Conservation (phyloP, 192 early-diverging fungal species). For the Haplosporangium gracile region DNA sequence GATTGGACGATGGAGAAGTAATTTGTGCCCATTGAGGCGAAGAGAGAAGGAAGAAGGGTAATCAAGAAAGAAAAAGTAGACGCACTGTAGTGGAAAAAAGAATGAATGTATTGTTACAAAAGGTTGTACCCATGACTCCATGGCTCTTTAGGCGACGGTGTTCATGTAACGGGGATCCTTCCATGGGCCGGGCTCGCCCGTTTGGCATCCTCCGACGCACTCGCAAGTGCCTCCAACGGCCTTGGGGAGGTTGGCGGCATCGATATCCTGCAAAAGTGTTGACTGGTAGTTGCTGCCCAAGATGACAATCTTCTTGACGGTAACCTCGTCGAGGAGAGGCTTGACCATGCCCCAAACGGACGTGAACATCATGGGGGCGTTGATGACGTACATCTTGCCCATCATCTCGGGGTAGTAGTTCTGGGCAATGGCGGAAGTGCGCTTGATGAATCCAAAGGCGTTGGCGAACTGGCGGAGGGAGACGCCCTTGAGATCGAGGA, state of each 20-base stretch:
- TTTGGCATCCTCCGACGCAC: constrained; percentile 61
- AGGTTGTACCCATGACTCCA: not conserved
- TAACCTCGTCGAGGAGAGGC: constrained; percentile 67
- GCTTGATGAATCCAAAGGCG: constrained; percentile 74
- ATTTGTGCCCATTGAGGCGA: not conserved
- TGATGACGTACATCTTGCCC: constrained; percentile 88
- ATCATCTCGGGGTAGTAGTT: constrained; percentile 89
- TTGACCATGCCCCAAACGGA: constrained; percentile 67
- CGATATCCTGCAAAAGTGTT: constrained; percentile 59
- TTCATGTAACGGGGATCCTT: constrained; percentile 56
- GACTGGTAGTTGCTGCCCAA: constrained; percentile 60
- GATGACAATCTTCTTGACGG: constrained; percentile 68
- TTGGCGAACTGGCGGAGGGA: constrained; percentile 72
- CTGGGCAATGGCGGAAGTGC: constrained; percentile 77
- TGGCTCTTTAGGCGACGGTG: constrained; percentile 6
- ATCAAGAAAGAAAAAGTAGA: not conserved
- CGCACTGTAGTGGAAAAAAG: not conserved
- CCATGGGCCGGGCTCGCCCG: constrained; percentile 66
- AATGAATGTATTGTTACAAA: constrained; percentile 1
- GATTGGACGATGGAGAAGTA: not conserved
- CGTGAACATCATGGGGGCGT: constrained; percentile 82
- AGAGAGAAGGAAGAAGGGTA: not conserved
- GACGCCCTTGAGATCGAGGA: constrained; percentile 83
- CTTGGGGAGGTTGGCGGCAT: constrained; percentile 57
- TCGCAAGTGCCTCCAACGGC: constrained; percentile 62